These are phyloP conservation scores for Dalbergia oliveri DNA, from an alignment of 306 rosid species.

Conservation along the genomic window DNA sequence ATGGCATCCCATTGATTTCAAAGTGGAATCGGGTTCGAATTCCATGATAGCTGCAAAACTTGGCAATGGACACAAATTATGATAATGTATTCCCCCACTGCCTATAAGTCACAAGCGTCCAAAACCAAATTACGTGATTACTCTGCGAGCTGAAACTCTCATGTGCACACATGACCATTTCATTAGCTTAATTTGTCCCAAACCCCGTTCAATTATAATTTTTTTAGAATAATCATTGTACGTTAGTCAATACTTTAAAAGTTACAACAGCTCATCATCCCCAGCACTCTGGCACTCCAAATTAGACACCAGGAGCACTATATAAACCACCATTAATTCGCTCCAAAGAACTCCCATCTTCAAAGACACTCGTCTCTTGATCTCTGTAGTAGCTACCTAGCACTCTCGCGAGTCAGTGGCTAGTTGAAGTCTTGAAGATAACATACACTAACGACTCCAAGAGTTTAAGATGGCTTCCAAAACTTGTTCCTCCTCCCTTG, in stretches of 20 bases:
- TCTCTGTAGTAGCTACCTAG: background rate
- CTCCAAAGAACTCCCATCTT: slow-evolving; percentile 2
- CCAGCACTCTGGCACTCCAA: background rate
- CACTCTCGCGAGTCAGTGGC: background rate
- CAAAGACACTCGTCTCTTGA: slow-evolving; percentile 12
- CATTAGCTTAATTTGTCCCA: background rate
- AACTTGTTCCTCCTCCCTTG: slow-evolving; percentile 62
- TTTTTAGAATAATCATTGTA: background rate
- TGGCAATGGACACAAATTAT: too few species aligned
- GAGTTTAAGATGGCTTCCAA: slow-evolving; percentile 67
- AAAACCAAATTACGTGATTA: slow-evolving; percentile 35
- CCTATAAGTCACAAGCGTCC: slow-evolving; percentile 38
- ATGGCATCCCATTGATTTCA: too few species aligned
- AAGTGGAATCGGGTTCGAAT: too few species aligned
- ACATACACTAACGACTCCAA: background rate
- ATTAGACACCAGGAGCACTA: background rate
- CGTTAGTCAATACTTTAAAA: background rate
- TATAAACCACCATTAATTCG: slow-evolving; percentile 27
- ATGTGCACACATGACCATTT: slow-evolving; percentile 48
- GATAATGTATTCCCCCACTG: too few species aligned
- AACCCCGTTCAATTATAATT: background rate
- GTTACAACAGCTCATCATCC: background rate
- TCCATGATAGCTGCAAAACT: too few species aligned
- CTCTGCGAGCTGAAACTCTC: slow-evolving; percentile 59
- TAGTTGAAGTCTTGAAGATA: too few species aligned